Percentiles rank a stretch among this genome's conserved stretches.
Evolutionary conservation across 805 yeast genomes (phyloP).

Genomic region (Millerozyma miso): DNA sequence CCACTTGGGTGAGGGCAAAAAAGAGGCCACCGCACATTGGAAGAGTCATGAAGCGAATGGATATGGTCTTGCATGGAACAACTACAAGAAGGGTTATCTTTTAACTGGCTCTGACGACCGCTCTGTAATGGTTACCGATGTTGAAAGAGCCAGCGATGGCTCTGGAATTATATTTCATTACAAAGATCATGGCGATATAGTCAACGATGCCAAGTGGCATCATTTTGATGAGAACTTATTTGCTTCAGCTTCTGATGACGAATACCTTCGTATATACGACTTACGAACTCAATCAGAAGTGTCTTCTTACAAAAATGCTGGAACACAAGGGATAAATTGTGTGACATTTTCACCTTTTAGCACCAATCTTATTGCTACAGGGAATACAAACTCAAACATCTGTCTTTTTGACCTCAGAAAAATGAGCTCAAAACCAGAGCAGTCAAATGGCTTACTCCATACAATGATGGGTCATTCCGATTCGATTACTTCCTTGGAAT

Average conservation of each 20-base stretch:
- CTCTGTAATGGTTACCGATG: conserved; percentile 60
- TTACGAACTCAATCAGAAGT: conserved; percentile 34
- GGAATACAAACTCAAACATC: conserved; percentile 64
- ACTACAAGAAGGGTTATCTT: conserved; percentile 42
- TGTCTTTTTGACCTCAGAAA: conserved; percentile 62
- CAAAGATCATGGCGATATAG: conserved; percentile 49
- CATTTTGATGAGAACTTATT: conserved; percentile 44
- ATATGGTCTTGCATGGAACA: conserved; percentile 70
- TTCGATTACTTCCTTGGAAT: conserved; percentile 66
- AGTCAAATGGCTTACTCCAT: conserved; percentile 44
- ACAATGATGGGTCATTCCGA: conserved; percentile 79
- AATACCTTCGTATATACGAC: conserved; percentile 52
- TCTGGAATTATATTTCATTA: conserved; percentile 9
- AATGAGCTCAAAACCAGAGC: conserved; percentile 14
- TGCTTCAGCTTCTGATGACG: conserved; percentile 76
- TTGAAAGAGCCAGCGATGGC: conserved; percentile 10
- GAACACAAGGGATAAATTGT: conserved; percentile 50
- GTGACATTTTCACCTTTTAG: conserved; percentile 64
- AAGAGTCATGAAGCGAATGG: conserved; percentile 64
- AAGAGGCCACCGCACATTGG: conserved; percentile 27
- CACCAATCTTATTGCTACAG: conserved; percentile 57
- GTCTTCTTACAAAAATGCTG: conserved; percentile 19
- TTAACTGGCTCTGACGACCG: conserved; percentile 66
- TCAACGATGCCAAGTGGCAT: conserved; percentile 78
- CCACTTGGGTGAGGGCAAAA: conserved; percentile 27